Evolutionary conservation across 768 basidiomycete genomes (phyloP).

Genomic region (Leccinum variicolor): DNA sequence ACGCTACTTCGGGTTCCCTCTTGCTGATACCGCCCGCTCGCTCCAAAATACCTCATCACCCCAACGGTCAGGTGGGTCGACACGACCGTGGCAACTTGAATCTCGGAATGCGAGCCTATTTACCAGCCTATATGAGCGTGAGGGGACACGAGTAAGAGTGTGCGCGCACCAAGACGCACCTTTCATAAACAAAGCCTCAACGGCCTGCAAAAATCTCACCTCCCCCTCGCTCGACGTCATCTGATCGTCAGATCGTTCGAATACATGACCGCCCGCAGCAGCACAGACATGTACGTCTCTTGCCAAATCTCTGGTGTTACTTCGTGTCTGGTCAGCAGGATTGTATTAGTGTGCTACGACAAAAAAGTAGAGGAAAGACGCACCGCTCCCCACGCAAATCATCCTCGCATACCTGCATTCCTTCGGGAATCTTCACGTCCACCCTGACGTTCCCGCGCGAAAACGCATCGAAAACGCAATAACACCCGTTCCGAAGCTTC

Average conservation of each 20-base stretch:
- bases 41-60: slow-evolving; percentile 95
- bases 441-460: slow-evolving; percentile 94
- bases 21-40: slow-evolving; percentile 80
- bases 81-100: slow-evolving; percentile 94
- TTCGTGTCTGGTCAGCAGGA: slow-evolving; percentile 56
- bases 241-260: slow-evolving; percentile 96
- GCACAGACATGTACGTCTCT: slow-evolving; percentile 92
- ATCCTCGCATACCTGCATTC: slow-evolving; percentile 90
- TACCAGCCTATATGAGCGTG: slow-evolving; percentile 76
- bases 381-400: slow-evolving; percentile 94
- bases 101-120: slow-evolving; percentile 95
- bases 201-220: slow-evolving; percentile 83
- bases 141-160: background rate
- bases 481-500: too few species aligned
- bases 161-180: slow-evolving; percentile 38
- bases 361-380: too few species aligned
- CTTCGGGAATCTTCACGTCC: slow-evolving; percentile 98
- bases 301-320: slow-evolving; percentile 93
- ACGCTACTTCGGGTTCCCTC: slow-evolving; percentile 85
- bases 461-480: slow-evolving; percentile 97
- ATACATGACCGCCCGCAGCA: slow-evolving; percentile 89
- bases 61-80: slow-evolving; percentile 96
- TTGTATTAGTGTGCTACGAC: background rate
- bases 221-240: slow-evolving; percentile 89
- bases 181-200: slow-evolving; percentile 83